Evolutionary conservation across 73 alveolate genomes (phyloP).

Genomic region (Paramecium bursaria): DNA sequence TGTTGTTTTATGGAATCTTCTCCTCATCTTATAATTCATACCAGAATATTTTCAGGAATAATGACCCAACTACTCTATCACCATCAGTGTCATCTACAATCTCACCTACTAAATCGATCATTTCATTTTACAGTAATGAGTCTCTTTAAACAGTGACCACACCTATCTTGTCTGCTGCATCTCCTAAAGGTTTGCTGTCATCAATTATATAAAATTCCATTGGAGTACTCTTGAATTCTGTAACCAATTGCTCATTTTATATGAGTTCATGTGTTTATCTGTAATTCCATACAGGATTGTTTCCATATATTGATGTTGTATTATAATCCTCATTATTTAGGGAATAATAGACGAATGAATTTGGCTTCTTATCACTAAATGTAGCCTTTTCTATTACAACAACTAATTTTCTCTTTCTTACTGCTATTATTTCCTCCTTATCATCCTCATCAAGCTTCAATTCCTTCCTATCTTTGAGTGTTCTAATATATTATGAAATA

Average conservation of each 20-base stretch:
- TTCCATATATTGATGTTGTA: constrained; percentile 3
- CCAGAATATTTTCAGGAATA: constrained; percentile 47
- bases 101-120: constrained; percentile 12
- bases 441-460: constrained; percentile 63
- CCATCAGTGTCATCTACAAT: constrained; percentile 39
- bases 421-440: constrained; percentile 21
- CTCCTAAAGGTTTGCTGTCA: constrained; percentile 25
- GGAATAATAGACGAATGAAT: constrained; percentile 19
- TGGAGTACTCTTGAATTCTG: constrained; percentile 29
- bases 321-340: constrained; percentile 27
- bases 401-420: constrained; percentile 10
- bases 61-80: constrained; percentile 19
- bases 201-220: constrained; percentile 34
- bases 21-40: constrained; percentile 35
- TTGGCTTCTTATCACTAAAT: background rate
- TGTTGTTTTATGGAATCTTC: background rate
- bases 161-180: constrained; percentile 48
- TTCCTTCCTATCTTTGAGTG: constrained; percentile 84
- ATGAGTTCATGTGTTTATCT: constrained; percentile 41
- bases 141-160: background rate
- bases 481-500: constrained; percentile 84
- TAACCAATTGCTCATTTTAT: constrained; percentile 6
- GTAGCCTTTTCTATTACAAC: constrained; percentile 17
- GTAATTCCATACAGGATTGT: constrained; percentile 52
- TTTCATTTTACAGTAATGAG: constrained; percentile 5